Base-by-base conservation (phyloP, 1,284 basidiomycete genomes). In the Irpex sp. region DNA sequence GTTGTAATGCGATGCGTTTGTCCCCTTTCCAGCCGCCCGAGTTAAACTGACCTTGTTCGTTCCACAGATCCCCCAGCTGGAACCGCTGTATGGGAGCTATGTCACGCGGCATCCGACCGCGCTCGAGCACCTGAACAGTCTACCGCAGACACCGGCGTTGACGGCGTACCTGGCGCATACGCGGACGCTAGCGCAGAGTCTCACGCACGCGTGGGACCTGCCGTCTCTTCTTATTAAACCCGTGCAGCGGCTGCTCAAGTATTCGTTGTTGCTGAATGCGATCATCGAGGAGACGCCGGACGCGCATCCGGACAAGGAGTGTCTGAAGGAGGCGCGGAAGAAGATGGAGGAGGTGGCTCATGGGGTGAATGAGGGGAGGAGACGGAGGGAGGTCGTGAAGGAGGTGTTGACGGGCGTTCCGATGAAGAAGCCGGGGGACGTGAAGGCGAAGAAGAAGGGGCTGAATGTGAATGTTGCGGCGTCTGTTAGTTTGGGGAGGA, bases 191-290 rank as follows among this genome's bases (percentile, higher is more conserved):
- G 88, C 93, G 13, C 85, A 89, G 19, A 81, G 84, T 4, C 83
- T 89, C 54, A 92, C 94, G 0, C 92, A 95, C 70, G 93, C 95
- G 1, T 98, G 95, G 96, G 95, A 98, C 74, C 85, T 98, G 53
- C 84, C 92, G 5, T 97, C 94, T 0, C 84, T 97, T 64, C 87
- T 97, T 64, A 97, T 95, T 75, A 93, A 78, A 75, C 94, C 94
- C 36, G 91, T 97, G 5, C 94, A 96, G 71, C 86, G 94, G n/a
- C 82, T 96, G 56, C 85, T 95, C 68, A 97, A 97, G 74, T 98
- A 98, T 72, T 90, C 95, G 0, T 82, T 97, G 9, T 84, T 98
- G 17, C 86, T 98, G 46, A 78, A 79, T 17, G 88, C 94, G 58
- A 89, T 98, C 62, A 82, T 92, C 57, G 85, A 89, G 46, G 88